These are phyloP conservation scores for Trichoderma gracile DNA, from an alignment of 2,329 filamentous ascomycete species.

Conservation along the genomic window DNA sequence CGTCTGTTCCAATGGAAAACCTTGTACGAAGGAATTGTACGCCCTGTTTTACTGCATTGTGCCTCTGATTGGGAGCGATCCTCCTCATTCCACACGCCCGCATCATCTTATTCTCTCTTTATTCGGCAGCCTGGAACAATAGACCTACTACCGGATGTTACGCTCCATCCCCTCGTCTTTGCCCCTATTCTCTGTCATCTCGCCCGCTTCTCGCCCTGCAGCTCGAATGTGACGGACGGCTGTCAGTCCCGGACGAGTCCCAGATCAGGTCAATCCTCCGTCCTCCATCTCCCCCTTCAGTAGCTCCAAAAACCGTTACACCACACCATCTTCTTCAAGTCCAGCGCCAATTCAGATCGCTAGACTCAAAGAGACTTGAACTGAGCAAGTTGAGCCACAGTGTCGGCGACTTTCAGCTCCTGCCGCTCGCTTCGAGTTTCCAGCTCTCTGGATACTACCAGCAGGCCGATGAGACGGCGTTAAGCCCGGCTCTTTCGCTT, in stretches of 20 bases:
- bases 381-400: not conserved
- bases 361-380: constrained; percentile 1
- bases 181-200: no score
- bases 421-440: not conserved
- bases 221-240: no score
- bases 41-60: no score
- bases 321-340: not conserved
- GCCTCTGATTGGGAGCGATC: no score
- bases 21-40: no score
- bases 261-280: not conserved
- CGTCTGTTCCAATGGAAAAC: no score
- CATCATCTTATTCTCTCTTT: no score
- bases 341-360: not conserved
- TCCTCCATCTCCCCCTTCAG: not conserved
- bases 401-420: constrained; percentile 9
- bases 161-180: no score
- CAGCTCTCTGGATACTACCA: not conserved
- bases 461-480: not conserved
- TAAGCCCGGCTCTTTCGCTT: not conserved
- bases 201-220: no score
- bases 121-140: no score
- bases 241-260: not conserved
- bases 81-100: no score
- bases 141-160: no score
- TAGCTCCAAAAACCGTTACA: not conserved